A percentile compares a stretch with the other conserved stretches of the same genome.
Conservation (phyloP, 2,329 filamentous ascomycete genomes). For the Fusarium tricinctum region DNA sequence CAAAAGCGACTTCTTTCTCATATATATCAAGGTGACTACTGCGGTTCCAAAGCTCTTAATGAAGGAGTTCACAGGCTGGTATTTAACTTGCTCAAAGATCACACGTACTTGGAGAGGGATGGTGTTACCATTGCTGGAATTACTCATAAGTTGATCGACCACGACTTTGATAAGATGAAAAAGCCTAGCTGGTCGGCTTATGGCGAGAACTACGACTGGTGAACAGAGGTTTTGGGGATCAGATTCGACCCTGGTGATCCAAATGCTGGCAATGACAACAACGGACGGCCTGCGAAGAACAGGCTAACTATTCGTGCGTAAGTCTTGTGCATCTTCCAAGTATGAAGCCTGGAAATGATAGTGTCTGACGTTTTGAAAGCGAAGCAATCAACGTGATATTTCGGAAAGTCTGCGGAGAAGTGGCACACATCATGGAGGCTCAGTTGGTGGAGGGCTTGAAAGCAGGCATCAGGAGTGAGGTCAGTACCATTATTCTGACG, state of each 20-base stretch:
- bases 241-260: neutral
- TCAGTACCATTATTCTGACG: neutral
- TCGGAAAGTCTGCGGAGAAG: neutral
- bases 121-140: neutral
- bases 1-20: neutral
- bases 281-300: neutral
- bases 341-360: neutral
- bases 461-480: neutral
- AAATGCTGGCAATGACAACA: neutral
- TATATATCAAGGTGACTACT: neutral
- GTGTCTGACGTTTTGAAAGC: neutral
- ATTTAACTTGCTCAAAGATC: neutral
- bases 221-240: neutral
- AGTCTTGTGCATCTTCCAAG: neutral
- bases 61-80: neutral
- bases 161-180: neutral
- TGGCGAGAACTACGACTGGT: neutral
- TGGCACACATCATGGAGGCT: neutral
- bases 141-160: neutral
- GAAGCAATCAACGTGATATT: neutral
- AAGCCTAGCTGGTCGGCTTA: neutral
- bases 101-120: neutral
- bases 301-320: neutral
- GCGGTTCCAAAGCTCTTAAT: slow-evolving; percentile 21
- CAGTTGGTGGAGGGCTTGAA: neutral